phyloP scores from a whole-genome alignment of 306 rosid genomes.

The cucumber (Cucumis sativus) region DNA sequence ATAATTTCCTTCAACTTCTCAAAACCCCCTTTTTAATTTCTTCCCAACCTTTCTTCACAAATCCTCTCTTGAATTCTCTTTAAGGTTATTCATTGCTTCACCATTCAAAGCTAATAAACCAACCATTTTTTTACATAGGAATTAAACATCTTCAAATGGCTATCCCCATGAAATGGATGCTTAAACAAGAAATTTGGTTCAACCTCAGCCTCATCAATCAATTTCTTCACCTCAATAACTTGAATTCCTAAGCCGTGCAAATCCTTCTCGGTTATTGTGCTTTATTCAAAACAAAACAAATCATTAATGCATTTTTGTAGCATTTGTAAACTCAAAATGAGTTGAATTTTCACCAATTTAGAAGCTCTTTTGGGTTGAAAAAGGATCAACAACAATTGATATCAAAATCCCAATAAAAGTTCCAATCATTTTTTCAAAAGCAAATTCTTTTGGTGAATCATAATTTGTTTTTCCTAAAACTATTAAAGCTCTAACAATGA shows the following conservation, averaged over 20 bases:
- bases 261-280: background rate
- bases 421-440: constrained; percentile 38
- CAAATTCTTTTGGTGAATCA: constrained; percentile 57
- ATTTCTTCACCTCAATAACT: constrained; percentile 22
- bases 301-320: constrained; percentile 22
- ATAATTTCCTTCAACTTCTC: constrained; percentile 29
- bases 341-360: constrained; percentile 24
- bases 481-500: constrained; percentile 43
- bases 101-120: constrained; percentile 32
- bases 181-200: constrained; percentile 67
- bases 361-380: constrained; percentile 52
- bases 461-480: constrained; percentile 40
- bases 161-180: constrained; percentile 30
- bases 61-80: constrained; percentile 14
- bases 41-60: constrained; percentile 16
- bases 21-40: constrained; percentile 23
- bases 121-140: constrained; percentile 29
- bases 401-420: constrained; percentile 48
- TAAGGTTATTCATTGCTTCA: constrained; percentile 21
- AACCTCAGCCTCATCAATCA: constrained; percentile 39
- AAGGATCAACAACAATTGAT: constrained; percentile 39
- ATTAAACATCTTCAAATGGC: constrained; percentile 26
- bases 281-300: constrained; percentile 15
- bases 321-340: constrained; percentile 23
- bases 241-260: constrained; percentile 18